Conservation (phyloP, 1,139 yeast genomes). For the Blastobotrys proliferans region DNA sequence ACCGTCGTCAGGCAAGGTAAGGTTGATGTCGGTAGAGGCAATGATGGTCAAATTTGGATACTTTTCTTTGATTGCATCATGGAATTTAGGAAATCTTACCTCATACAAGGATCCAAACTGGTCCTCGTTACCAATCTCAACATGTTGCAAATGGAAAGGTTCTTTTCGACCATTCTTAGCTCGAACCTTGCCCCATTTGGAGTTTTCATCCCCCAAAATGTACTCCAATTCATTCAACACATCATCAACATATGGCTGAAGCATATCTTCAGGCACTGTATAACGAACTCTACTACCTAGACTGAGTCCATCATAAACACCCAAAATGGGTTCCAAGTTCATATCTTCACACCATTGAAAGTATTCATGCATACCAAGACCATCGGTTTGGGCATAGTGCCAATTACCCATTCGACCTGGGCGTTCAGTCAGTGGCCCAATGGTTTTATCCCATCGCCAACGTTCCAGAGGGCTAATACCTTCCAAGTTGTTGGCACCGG, state of each 20-base stretch:
- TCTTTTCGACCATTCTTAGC: constrained; percentile 8
- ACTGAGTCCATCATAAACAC: constrained; percentile 2
- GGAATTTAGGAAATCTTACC: constrained; percentile 3
- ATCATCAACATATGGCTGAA: constrained; percentile 10
- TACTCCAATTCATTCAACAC: constrained; percentile 11
- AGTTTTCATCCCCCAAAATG: constrained; percentile 6
- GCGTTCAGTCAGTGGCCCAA: constrained; percentile 9
- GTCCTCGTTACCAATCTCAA: constrained; percentile 13
- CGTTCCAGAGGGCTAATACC: neutral
- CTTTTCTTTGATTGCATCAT: constrained; percentile 10
- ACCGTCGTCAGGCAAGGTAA: constrained; percentile 4
- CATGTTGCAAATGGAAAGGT: constrained; percentile 9
- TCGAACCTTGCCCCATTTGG: constrained; percentile 12
- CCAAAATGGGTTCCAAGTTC: constrained; percentile 8
- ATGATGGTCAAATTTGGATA: constrained; percentile 6
- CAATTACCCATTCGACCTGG: constrained; percentile 9
- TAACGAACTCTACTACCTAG: neutral
- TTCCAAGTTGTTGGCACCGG: constrained; percentile 10
- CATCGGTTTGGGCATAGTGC: constrained; percentile 8
- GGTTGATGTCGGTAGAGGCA: constrained; percentile 8
- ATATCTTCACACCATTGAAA: constrained; percentile 12
- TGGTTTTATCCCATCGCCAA: constrained; percentile 11
- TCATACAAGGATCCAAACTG: constrained; percentile 3
- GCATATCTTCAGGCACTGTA: constrained; percentile 1
- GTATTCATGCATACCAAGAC: constrained; percentile 9